These are phyloP conservation scores for Fraxinus cuspidata DNA, from an alignment of 257 asterid genomes.

Conservation along the genomic window DNA sequence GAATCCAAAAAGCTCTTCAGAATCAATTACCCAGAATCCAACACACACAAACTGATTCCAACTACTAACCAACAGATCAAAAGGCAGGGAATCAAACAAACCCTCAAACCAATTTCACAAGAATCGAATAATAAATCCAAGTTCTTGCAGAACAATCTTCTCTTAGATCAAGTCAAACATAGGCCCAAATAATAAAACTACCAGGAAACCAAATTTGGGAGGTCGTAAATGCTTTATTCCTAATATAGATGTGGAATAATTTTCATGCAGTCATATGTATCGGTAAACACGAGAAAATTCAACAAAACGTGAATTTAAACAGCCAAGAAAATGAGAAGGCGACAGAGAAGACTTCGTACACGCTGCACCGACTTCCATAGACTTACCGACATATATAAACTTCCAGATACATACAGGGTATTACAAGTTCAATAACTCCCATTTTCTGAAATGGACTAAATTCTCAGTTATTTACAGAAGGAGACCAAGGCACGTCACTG, in stretches of 20 bases:
- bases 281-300: conserved; percentile 28
- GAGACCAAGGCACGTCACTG: too few relatives aligned
- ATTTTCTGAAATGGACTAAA: conserved; percentile 18
- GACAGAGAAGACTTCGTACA: conserved; percentile 1
- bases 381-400: conserved; percentile 1
- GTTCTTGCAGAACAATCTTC: neutral
- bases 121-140: conserved; percentile 8
- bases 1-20: neutral
- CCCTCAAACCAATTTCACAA: conserved; percentile 8
- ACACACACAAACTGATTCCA: conserved; percentile 9
- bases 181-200: neutral
- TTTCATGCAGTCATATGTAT: neutral
- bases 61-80: neutral
- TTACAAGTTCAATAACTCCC: conserved; percentile 22
- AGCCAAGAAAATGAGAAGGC: neutral
- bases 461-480: neutral
- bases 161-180: neutral
- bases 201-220: neutral
- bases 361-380: conserved; percentile 36
- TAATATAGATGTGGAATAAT: neutral
- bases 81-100: conserved; percentile 17
- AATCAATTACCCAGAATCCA: conserved; percentile 18
- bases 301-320: conserved; percentile 14
- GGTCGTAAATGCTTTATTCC: neutral
- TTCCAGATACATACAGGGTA: conserved; percentile 3